Evolutionary conservation across 441 rosid species (phyloP), one percentile per base, ranked within the genome.

Genomic region (Bruguiera hainesii): DNA sequence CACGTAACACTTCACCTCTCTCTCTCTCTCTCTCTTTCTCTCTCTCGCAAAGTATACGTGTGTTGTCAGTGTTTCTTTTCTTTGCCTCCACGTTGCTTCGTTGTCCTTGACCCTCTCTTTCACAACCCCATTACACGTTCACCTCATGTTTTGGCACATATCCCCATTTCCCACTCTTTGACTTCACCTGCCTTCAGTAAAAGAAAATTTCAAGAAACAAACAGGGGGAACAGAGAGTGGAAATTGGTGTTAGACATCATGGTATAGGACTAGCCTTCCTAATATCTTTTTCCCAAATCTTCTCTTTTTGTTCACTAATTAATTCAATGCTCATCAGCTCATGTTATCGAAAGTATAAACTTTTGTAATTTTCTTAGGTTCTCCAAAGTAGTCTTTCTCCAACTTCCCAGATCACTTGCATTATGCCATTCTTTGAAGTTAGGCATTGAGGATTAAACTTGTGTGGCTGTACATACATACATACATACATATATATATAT

Each of bases 71-170:
- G 58, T 82, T 76, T 56, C 75, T 78, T 80, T 76, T 70, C 81
- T 80, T 78, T 63, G 70, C 76, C 75, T 73, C 73, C 81, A 80
- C 84, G 82, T 76, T 75, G 75, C 59, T 58, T 65, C 56, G 75
- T 57, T 65, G 51, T 65, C 29, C 67, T 66, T 69, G 55, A 46
- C 68, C 66, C 49, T 53, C 58, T 26, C 56, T 67, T 57, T 25
- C 37, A 25, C 51, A 55, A 3, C 53, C 29, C 55, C 65, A 59
- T 65, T 26, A 48, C 71, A 71, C 56, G 48, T 63, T 39, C 48
- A 42, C 48, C 48, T 11, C 48, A 42, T 56, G 65, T 31, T 72
- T 66, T 55, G 66, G 72, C 71, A 70, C 78, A 56, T 74, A n/a
- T 72, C 62, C 75, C 79, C 67, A 69, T 78, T 73, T 75, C 64